These are phyloP conservation scores for Fusarium nematophilum DNA, from an alignment of 2,329 filamentous ascomycete species.

Conservation along the genomic window DNA sequence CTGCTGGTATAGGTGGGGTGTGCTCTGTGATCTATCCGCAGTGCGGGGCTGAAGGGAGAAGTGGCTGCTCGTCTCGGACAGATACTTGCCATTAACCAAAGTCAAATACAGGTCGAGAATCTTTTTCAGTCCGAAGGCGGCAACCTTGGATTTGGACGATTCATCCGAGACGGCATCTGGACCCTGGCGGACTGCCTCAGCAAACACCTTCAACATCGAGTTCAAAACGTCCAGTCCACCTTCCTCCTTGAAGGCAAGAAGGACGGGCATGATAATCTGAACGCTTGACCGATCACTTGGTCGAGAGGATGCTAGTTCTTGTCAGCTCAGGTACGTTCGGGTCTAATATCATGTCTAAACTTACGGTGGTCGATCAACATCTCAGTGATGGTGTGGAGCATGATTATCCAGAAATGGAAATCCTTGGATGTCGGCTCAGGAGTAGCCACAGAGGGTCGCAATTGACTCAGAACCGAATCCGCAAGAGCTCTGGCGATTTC, in stretches of 20 bases:
- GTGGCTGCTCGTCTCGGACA: slow-evolving; percentile 79
- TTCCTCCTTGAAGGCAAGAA: slow-evolving; percentile 87
- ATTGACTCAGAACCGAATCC: slow-evolving; percentile 74
- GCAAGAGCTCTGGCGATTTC: slow-evolving; percentile 75
- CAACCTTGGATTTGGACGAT: slow-evolving; percentile 59
- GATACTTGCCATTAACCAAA: slow-evolving; percentile 80
- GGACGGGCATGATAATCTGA: slow-evolving; percentile 77
- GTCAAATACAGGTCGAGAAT: slow-evolving; percentile 85
- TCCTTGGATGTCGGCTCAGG: slow-evolving; percentile 67
- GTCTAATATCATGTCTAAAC: slow-evolving; percentile 24
- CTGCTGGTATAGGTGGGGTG: slow-evolving; percentile 68
- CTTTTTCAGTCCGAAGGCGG: slow-evolving; percentile 75
- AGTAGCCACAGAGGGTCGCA: slow-evolving; percentile 61
- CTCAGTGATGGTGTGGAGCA: slow-evolving; percentile 81
- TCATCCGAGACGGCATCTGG: slow-evolving; percentile 59
- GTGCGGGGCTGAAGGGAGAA: slow-evolving; percentile 57
- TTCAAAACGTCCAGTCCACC: slow-evolving; percentile 81
- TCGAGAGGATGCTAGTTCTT: slow-evolving; percentile 47
- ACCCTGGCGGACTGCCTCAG: slow-evolving; percentile 45
- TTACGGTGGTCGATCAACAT: slow-evolving; percentile 77
- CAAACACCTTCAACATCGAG: slow-evolving; percentile 75
- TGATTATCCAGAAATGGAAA: slow-evolving; percentile 84
- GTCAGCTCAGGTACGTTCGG: slow-evolving; percentile 37
- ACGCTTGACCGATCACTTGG: slow-evolving; percentile 60
- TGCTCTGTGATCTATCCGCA: slow-evolving; percentile 55